Evolutionary conservation across 371 early-diverging fungal genomes (phyloP), one percentile per base, ranked within the genome.

Genomic region (Lichtheimia corymbifera): DNA sequence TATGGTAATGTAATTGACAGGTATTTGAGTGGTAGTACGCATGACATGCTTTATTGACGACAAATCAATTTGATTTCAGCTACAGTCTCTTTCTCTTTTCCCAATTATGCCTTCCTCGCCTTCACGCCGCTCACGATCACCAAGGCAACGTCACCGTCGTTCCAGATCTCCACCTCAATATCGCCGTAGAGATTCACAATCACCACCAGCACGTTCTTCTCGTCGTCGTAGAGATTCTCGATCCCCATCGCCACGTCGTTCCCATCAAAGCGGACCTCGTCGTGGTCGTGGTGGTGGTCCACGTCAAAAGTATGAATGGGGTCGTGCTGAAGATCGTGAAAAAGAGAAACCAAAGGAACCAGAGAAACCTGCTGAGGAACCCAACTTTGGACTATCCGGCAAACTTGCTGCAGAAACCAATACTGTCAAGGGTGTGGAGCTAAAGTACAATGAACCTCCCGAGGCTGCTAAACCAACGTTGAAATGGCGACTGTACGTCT

Each of bases 361-460:
- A 62, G 74, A 50, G 70, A 69, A 53, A 72, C 47, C n/a, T n/a
- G 67, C 40, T 64, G 70, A 42, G 70, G 68, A 51, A 73, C 73
- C 55, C 52, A 72, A 62, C 61, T 96, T 89, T 79, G 88, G 84
- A 2, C 69, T 88, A 22, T 93, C 95, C 15, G 97, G 97, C 7
- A 86, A 87, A 64, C 76, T 97, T 42, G 92, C 91, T 0, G 90
- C 88, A 9, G 97, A 96, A 58, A 87, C 90, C 25, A 95, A 94
- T 58, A 83, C 84, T 51, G 88, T 77, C 54, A 93, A 91, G 55
- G 97, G 96, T 24, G 90, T 93, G 0, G 82, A 90, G 20, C 69
- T 96, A 18, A 96, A 97, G 68, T 93, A 93, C 68, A 83, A 83
- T 60, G 97, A 96, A 65, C 97, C 97, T 0, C 81, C 91, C 0